Evolutionary conservation across 768 basidiomycete genomes (phyloP).

Genomic region (Cystofilobasidium bisporidii): DNA sequence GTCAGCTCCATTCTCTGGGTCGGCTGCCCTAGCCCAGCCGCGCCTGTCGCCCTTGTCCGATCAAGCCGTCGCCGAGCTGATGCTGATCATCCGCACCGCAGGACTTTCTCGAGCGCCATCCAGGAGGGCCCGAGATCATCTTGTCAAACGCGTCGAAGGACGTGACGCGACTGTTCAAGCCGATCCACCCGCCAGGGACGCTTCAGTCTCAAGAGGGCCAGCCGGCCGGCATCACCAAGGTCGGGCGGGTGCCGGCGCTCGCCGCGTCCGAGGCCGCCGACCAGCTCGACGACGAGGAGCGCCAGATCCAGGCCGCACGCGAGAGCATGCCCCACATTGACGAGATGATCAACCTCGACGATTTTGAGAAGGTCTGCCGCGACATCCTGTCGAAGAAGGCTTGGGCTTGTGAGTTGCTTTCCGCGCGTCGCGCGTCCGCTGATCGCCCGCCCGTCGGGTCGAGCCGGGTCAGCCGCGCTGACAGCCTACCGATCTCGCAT

Average conservation of each 20-base stretch:
- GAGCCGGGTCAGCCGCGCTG: too few species aligned
- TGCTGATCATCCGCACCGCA: background rate
- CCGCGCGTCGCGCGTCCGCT: background rate
- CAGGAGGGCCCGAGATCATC: constrained; percentile 26
- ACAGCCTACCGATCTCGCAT: too few species aligned
- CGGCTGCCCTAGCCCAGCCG: too few species aligned
- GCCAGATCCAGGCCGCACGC: background rate
- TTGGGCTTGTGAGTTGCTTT: background rate
- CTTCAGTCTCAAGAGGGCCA: constrained; percentile 8
- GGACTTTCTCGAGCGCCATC: constrained; percentile 22
- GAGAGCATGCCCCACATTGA: constrained; percentile 10
- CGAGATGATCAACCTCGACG: constrained; percentile 22
- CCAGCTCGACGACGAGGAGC: constrained; percentile 16
- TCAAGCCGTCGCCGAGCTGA: too few species aligned
- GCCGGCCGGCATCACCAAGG: constrained; percentile 5
- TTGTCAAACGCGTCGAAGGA: constrained; percentile 20
- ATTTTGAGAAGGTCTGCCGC: constrained; percentile 24
- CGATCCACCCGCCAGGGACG: constrained; percentile 27
- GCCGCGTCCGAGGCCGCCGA: background rate
- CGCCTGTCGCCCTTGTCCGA: background rate
- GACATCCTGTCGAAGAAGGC: constrained; percentile 24
- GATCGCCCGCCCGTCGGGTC: too few species aligned
- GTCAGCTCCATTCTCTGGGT: background rate
- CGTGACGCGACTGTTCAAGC: constrained; percentile 19
- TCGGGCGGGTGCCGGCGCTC: constrained; percentile 8